phyloP scores from a whole-genome alignment of 2,329 filamentous ascomycete genomes.

The Penicillium sclerotiorum region DNA sequence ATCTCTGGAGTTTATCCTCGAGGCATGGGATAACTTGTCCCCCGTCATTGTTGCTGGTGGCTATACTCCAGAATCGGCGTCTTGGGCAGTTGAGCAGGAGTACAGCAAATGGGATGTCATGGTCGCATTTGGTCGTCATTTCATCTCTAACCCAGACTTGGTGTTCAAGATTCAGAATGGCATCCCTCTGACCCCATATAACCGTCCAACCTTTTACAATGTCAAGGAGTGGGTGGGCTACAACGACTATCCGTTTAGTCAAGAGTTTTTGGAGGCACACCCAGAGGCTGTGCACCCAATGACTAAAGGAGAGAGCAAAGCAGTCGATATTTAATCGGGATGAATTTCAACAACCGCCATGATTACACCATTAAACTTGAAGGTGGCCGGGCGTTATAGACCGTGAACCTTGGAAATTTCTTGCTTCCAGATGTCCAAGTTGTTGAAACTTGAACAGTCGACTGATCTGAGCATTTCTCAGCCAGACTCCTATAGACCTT shows the following conservation, averaged over 20 bases:
- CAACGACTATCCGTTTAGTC: constrained; percentile 35
- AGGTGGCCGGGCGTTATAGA: too few relatives aligned
- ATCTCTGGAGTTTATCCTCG: constrained; percentile 44
- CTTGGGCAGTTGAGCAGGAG: constrained; percentile 33
- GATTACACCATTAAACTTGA: too few relatives aligned
- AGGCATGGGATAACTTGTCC: constrained; percentile 43
- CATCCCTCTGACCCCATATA: constrained; percentile 18
- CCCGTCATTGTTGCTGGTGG: constrained; percentile 44
- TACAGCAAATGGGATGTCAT: constrained; percentile 26
- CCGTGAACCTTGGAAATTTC: too few relatives aligned
- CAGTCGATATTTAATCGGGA: not conserved
- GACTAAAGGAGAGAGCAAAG: not conserved
- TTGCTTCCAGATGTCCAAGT: too few relatives aligned
- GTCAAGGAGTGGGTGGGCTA: constrained; percentile 17
- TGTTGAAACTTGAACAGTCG: too few relatives aligned
- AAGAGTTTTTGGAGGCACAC: constrained; percentile 10
- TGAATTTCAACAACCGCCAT: too few relatives aligned
- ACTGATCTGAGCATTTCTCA: too few relatives aligned
- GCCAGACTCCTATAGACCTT: too few relatives aligned
- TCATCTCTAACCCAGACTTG: constrained; percentile 30
- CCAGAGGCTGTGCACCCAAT: constrained; percentile 4
- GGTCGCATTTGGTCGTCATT: constrained; percentile 38
- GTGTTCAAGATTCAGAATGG: constrained; percentile 19
- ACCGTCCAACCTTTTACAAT: constrained; percentile 22
- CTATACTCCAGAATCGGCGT: constrained; percentile 42